These are phyloP conservation scores for Sorghum bicolor DNA, from an alignment of 176 grass and related monocot genomes.

Conservation along the genomic window DNA sequence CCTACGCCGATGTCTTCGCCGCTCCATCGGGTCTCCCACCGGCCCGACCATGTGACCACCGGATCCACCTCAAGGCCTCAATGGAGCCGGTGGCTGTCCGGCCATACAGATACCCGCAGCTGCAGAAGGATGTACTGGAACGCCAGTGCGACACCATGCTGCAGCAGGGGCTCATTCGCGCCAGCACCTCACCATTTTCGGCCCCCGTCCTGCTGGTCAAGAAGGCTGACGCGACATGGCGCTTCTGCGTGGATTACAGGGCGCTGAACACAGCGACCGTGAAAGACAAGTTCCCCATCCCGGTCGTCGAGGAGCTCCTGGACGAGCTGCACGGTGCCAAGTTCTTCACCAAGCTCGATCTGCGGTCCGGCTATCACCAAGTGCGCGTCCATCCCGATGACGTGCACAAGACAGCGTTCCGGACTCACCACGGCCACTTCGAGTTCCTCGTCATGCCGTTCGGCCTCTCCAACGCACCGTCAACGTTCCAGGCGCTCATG, in stretches of 20 bases:
- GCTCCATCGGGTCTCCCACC: no score
- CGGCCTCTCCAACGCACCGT: not conserved
- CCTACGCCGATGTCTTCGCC: no score
- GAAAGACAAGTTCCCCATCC: not conserved
- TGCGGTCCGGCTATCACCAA: not conserved
- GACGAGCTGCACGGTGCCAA: not conserved
- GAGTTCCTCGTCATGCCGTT: not conserved
- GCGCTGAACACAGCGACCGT: not conserved
- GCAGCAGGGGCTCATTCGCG: accelerated
- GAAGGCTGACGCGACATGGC: not conserved
- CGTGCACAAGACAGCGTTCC: not conserved
- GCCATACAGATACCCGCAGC: no score
- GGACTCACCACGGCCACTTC: not conserved
- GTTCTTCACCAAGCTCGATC: not conserved
- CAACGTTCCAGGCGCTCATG: not conserved
- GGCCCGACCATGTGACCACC: no score
- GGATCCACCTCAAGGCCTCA: no score
- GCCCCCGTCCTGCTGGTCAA: not conserved
- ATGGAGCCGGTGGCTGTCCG: no score
- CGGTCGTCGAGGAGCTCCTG: accelerated
- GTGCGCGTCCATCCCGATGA: accelerated
- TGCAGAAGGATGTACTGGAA: not conserved
- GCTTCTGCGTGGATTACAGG: no score
- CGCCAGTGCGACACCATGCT: not conserved
- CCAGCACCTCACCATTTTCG: not conserved